Percentiles rank a stretch among this genome's conserved stretches.
These are phyloP conservation scores for Hypoxylon crocopeplum DNA, from an alignment of 495 filamentous ascomycete species.

Conservation along the genomic window DNA sequence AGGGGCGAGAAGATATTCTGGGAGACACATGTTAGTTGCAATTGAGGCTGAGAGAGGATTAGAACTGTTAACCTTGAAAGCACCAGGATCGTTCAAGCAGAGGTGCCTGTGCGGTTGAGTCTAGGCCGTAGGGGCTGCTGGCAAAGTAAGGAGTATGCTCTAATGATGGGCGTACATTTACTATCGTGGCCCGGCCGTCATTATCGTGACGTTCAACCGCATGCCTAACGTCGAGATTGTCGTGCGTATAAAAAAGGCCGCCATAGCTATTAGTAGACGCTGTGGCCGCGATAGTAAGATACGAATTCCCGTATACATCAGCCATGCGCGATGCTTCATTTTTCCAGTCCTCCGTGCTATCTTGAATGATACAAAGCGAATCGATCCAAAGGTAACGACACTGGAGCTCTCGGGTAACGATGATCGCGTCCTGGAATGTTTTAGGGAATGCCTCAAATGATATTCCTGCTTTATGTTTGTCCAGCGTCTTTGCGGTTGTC, in stretches of 20 bases:
- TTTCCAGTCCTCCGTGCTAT: slow-evolving; percentile 35
- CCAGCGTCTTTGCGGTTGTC: slow-evolving; percentile 4
- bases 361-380: slow-evolving; percentile 47
- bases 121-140: slow-evolving; percentile 10
- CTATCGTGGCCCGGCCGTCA: neutral
- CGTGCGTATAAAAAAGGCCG: slow-evolving; percentile 14
- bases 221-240: slow-evolving; percentile 5
- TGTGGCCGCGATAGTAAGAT: slow-evolving; percentile 21
- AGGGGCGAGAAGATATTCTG: slow-evolving; percentile 24
- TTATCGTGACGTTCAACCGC: neutral
- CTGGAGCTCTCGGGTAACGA: slow-evolving; percentile 26
- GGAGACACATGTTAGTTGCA: too few relatives aligned
- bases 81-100: slow-evolving; percentile 21
- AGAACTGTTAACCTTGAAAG: slow-evolving; percentile 16
- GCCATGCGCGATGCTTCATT: slow-evolving; percentile 29
- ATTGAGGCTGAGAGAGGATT: too few relatives aligned
- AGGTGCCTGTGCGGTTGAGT: slow-evolving; percentile 4
- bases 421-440: slow-evolving; percentile 42
- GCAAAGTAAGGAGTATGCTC: slow-evolving; percentile 17
- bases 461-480: slow-evolving; percentile 15
- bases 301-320: slow-evolving; percentile 39
- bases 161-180: slow-evolving; percentile 15
- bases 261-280: slow-evolving; percentile 14
- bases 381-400: slow-evolving; percentile 41
- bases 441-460: slow-evolving; percentile 26